Base-by-base conservation (phyloP, 371 early-diverging fungal species). In the Mucor indicus region DNA sequence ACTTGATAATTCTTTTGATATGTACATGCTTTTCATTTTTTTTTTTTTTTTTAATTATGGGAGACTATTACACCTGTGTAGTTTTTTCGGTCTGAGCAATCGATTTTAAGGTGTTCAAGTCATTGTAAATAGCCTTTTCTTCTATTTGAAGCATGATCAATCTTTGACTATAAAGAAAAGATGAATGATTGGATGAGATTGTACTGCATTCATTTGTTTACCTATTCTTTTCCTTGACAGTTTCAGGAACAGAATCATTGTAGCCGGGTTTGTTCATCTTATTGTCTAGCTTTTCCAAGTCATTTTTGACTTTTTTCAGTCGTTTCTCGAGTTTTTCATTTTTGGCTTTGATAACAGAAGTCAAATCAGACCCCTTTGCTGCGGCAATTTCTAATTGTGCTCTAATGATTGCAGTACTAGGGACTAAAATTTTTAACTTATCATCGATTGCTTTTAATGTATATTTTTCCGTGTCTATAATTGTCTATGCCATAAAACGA, bases 361-460 rank as follows among this genome's bases (percentile, higher is more conserved):
- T 31, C 8, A 67, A 13, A 39, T 67, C 63, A 13, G 44, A 33
- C 3, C 74, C 74, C 13, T 55, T 65, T 25, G 57, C 49, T 20
- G 61, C 52, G 20, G 66, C 68, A 10, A 43, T 38, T 35, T 69
- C 69, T 11, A 73, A 23, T 37, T 71, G 72, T 10, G 74, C 63
- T 13, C 59, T 43, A 27, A 75, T 36, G 23, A 79, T 55, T 8
- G 54, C 53, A 7, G 31, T 37, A n/a, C 69, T 61, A n/a, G 80
- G 81, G 7, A 77, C 67, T 38, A 64, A 50, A 19, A 80, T 73
- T 48, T 75, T 72, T 15, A 80, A 45, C 8, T 62, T 50, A 7
- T 69, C 53, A 32, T 67, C 33, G 24, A 77, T 59, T 13, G 54
- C 58, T 33, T 66, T 71, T 4, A 60, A 54, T 9, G 66, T 69